phyloP scores from a whole-genome alignment of 2,329 filamentous ascomycete species.

The Cladobotryum mycophilum region DNA sequence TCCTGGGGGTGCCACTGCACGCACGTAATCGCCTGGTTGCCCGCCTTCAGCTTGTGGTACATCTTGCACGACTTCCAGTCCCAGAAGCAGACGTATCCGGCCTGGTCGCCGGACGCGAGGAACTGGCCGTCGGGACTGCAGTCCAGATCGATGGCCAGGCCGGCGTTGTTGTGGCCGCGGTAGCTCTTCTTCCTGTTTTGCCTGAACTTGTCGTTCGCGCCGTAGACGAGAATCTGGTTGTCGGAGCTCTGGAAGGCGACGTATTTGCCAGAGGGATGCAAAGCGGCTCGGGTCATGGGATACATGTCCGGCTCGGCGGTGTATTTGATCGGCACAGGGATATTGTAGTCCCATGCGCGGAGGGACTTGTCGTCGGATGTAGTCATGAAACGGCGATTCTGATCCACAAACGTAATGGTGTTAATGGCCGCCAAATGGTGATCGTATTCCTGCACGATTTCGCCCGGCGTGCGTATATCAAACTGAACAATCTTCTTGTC shows the following conservation, averaged over 20 bases:
- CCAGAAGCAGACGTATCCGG: slow-evolving; percentile 91
- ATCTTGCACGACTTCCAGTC: slow-evolving; percentile 99
- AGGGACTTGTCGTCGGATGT: slow-evolving; percentile 96
- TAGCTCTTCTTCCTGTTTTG: slow-evolving; percentile 98
- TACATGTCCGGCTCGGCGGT: slow-evolving; percentile 98
- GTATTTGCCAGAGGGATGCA: slow-evolving; percentile 87
- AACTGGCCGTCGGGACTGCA: slow-evolving; percentile 91
- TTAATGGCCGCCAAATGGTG: slow-evolving; percentile 98
- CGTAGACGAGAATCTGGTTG: slow-evolving; percentile 96
- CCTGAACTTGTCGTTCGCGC: slow-evolving; percentile 88
- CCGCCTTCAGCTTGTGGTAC: slow-evolving; percentile 91
- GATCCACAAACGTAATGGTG: slow-evolving; percentile 93
- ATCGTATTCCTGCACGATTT: slow-evolving; percentile 94
- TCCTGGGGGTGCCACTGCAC: slow-evolving; percentile 97
- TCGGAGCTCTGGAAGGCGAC: slow-evolving; percentile 90
- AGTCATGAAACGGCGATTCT: slow-evolving; percentile 92
- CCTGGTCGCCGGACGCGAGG: slow-evolving; percentile 77
- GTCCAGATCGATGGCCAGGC: slow-evolving; percentile 83
- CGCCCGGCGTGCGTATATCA: slow-evolving; percentile 69
- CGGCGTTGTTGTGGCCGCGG: slow-evolving; percentile 91
- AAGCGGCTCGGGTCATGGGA: slow-evolving; percentile 77
- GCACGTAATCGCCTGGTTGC: slow-evolving; percentile 75
- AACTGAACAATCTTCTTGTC: slow-evolving; percentile 99
- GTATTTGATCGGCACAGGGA: slow-evolving; percentile 97
- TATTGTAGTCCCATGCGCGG: slow-evolving; percentile 96